Evolutionary conservation across 768 basidiomycete species (phyloP).

Genomic region (Infundibulicybe gibba): DNA sequence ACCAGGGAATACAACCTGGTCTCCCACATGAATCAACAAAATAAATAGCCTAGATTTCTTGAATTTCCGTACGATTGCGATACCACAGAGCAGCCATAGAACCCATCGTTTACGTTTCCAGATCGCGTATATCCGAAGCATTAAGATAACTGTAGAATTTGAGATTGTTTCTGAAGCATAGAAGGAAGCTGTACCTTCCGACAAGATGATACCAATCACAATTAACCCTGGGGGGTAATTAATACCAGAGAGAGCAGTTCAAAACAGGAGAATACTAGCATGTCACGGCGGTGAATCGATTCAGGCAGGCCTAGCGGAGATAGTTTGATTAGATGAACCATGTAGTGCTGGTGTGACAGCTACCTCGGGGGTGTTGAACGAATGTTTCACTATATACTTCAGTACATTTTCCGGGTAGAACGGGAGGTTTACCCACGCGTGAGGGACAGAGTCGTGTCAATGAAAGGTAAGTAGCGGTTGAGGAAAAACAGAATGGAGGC

Average conservation of each 20-base stretch:
- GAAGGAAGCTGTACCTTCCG: background rate
- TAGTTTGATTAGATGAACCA: background rate
- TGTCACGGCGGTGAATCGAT: slow-evolving; percentile 23
- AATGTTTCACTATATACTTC: slow-evolving; percentile 10
- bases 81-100: background rate
- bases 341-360: background rate
- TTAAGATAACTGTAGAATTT: slow-evolving; percentile 2
- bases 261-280: slow-evolving; percentile 14
- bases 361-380: slow-evolving; percentile 16
- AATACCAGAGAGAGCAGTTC: too few relatives aligned
- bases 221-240: too few relatives aligned
- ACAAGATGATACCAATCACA: background rate
- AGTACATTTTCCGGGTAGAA: background rate
- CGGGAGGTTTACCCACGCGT: slow-evolving; percentile 17
- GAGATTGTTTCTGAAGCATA: background rate
- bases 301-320: slow-evolving; percentile 16
- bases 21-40: too few relatives aligned
- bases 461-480: slow-evolving; percentile 36
- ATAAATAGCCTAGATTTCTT: too few relatives aligned
- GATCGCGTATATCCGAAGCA: slow-evolving; percentile 5
- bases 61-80: background rate
- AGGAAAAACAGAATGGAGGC: slow-evolving; percentile 30
- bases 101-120: slow-evolving; percentile 5
- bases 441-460: slow-evolving; percentile 32
- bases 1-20: too few relatives aligned